phyloP scores from a whole-genome alignment of 805 yeast genomes.

The Tetrapisispora phaffii region DNA sequence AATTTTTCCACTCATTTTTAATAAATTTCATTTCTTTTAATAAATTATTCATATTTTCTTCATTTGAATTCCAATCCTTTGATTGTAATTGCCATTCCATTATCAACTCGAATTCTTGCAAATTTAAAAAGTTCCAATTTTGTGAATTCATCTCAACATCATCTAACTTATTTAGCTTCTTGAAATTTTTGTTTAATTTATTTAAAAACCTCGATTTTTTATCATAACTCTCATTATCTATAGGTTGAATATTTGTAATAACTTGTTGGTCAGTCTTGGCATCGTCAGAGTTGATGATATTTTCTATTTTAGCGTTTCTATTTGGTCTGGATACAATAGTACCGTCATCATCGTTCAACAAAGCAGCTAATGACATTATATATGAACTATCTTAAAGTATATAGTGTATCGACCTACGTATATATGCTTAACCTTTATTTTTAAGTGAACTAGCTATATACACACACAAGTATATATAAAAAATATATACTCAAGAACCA shows the following conservation, averaged over 20 bases:
- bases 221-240: neutral
- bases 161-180: constrained; percentile 17
- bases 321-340: constrained; percentile 2
- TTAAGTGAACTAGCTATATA: too few relatives aligned
- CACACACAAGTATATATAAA: too few relatives aligned
- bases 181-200: constrained; percentile 14
- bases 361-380: constrained; percentile 24
- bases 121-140: constrained; percentile 29
- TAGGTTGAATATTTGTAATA: neutral
- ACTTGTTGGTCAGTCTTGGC: neutral
- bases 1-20: constrained; percentile 21
- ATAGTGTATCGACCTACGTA: neutral
- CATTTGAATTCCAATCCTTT: constrained; percentile 15
- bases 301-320: neutral
- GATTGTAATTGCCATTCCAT: constrained; percentile 27
- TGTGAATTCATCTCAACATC: constrained; percentile 21
- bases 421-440: too few relatives aligned
- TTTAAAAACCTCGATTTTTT: constrained; percentile 9
- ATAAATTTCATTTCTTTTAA: constrained; percentile 15
- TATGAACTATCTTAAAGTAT: neutral
- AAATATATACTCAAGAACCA: too few relatives aligned
- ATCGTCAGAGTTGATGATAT: neutral
- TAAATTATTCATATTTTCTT: constrained; percentile 3
- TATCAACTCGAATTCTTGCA: constrained; percentile 30
- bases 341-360: constrained; percentile 23